Evolutionary conservation across 164 flowering plant species (phyloP), one percentile per base, ranked within the genome.

Genomic region (Annona squamosa): DNA sequence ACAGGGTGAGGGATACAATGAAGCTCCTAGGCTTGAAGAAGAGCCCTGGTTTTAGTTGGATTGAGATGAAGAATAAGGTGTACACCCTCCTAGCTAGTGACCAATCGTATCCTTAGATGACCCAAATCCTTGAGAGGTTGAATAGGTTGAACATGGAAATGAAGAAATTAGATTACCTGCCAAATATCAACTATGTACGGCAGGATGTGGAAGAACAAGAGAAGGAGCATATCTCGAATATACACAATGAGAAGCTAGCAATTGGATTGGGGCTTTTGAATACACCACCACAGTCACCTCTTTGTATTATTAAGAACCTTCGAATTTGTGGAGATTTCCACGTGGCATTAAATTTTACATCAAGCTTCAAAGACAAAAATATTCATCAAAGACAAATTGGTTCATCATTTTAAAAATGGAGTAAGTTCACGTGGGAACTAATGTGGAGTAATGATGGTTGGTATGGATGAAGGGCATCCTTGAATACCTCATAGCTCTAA

Each of bases 191-290:
- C 63, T 82, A 84, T 79, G 94, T 88, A 69, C 77, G 88, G 69
- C 92, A 90, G 79, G 90, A 90, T 81, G 92, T 85, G 61, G 97
- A 90, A 76, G 90, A 90, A 74, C 97, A 88, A 80, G 97, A 91
- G 65, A 91, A 89, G 78, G 94, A 88, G 82, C 86, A 84, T 64
- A 88, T 91, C 41, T 78, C 87, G 70, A 86, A 90, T 72, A 87
- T 92, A 46, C 97, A 89, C 59, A 89, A 92, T 69, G 91, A 89
- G 83, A 91, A 89, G 75, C 77, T 89, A 74, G 94, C 91, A 10
- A 85, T 91, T 57, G 93, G 75, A 1, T 73, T 88, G 19, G 93
- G 91, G 42, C 82, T 91, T 72, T 76, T 89, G 63, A 89, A 89
- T 75, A 88, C 93, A 3, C 80, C 75, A 2, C 82, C 84, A 42